Conservation (phyloP, 1,284 basidiomycete genomes). For the Ustilago vetiveriae region DNA sequence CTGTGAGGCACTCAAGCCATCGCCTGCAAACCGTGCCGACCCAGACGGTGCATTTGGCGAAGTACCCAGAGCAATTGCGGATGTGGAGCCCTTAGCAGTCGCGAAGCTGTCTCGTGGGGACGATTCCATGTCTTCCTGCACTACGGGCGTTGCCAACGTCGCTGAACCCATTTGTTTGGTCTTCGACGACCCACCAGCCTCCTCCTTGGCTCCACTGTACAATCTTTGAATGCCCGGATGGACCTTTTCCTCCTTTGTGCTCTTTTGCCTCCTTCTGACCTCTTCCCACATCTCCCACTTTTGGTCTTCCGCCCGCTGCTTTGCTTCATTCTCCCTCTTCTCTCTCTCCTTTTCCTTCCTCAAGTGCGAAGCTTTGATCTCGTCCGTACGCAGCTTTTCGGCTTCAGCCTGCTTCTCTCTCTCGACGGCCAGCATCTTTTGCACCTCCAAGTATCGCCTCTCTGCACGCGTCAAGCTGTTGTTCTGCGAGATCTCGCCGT, state of each 20-base stretch:
- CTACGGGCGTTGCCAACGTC: neutral
- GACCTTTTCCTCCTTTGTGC: neutral
- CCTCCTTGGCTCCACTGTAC: slow-evolving; percentile 25
- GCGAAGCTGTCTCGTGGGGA: neutral
- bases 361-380: slow-evolving; percentile 14
- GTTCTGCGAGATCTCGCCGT: slow-evolving; percentile 18
- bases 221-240: slow-evolving; percentile 40
- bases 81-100: neutral
- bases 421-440: slow-evolving; percentile 44
- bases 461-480: slow-evolving; percentile 35
- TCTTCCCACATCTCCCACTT: slow-evolving; percentile 60
- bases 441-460: slow-evolving; percentile 47
- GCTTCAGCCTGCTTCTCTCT: slow-evolving; percentile 47
- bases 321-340: slow-evolving; percentile 45
- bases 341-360: slow-evolving; percentile 42
- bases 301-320: slow-evolving; percentile 38
- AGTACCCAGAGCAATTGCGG: neutral
- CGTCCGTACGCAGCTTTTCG: slow-evolving; percentile 30
- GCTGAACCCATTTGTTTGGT: neutral
- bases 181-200: neutral
- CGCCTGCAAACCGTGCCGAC: neutral
- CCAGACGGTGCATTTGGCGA: neutral
- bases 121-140: neutral
- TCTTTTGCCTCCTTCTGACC: slow-evolving; percentile 47
- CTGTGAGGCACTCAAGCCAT: neutral